Conservation (phyloP, 352 stramenopile species). For the Globisporangium irregulare region DNA sequence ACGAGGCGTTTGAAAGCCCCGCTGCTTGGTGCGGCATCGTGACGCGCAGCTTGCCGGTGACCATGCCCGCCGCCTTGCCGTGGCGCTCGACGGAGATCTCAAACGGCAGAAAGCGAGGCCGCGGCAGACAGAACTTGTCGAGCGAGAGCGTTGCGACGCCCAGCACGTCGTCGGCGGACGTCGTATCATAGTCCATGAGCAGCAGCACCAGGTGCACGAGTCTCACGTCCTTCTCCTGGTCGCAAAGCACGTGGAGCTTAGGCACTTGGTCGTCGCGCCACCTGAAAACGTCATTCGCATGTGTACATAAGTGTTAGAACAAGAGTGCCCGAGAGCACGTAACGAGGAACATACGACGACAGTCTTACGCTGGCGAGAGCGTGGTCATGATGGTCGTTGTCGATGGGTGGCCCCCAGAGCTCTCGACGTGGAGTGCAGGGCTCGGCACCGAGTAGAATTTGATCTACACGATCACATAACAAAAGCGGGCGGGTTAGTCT, state of each 20-base stretch:
- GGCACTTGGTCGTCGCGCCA: constrained; percentile 68
- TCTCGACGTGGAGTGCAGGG: constrained; percentile 48
- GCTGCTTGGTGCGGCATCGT: constrained; percentile 51
- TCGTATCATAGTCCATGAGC: constrained; percentile 82
- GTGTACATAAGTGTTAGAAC: background rate
- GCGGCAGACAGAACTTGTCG: constrained; percentile 43
- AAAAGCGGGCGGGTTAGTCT: constrained; percentile 7
- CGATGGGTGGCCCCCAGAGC: constrained; percentile 42
- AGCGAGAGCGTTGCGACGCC: constrained; percentile 59
- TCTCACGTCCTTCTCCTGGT: constrained; percentile 49
- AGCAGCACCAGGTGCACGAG: constrained; percentile 69
- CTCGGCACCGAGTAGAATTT: constrained; percentile 73
- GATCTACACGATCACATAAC: constrained; percentile 25
- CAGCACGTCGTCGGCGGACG: constrained; percentile 67
- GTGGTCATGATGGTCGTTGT: constrained; percentile 64
- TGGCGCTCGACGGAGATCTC: constrained; percentile 45
- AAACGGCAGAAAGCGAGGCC: constrained; percentile 53
- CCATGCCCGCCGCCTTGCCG: constrained; percentile 46
- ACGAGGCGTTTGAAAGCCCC: constrained; percentile 19
- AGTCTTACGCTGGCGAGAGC: constrained; percentile 51
- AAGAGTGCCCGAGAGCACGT: background rate
- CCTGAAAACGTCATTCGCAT: constrained; percentile 19
- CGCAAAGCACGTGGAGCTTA: constrained; percentile 50
- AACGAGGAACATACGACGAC: background rate
- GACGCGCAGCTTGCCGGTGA: constrained; percentile 59